A percentile compares a stretch with the other conserved stretches of the same genome.
Evolutionary conservation across 1,139 yeast genomes (phyloP).

Genomic region (Nadsonia commutata): DNA sequence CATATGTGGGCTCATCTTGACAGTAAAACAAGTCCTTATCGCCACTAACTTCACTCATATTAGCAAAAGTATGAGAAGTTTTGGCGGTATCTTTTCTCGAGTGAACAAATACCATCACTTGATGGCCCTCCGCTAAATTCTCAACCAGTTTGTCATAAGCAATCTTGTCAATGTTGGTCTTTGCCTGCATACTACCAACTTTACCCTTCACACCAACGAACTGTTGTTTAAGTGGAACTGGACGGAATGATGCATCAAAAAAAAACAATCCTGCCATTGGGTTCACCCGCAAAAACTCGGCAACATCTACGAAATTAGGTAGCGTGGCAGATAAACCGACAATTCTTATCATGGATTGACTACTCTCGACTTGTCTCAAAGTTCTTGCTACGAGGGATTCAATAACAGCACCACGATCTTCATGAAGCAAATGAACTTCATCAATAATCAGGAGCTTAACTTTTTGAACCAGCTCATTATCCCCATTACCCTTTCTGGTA

Average conservation of each 20-base stretch:
- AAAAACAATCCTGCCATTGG: conserved; percentile 82
- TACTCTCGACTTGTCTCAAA: conserved; percentile 80
- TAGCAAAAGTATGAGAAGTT: conserved; percentile 59
- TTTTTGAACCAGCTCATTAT: conserved; percentile 70
- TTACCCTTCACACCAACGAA: conserved; percentile 81
- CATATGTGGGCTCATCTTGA: conserved; percentile 32
- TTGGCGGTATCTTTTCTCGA: conserved; percentile 86
- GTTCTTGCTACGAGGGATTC: conserved; percentile 95
- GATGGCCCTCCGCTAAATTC: conserved; percentile 56
- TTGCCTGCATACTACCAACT: conserved; percentile 56
- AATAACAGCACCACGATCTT: conserved; percentile 95
- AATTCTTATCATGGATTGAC: conserved; percentile 87
- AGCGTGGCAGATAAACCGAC: conserved; percentile 95
- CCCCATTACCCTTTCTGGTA: conserved; percentile 78
- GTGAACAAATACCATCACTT: conserved; percentile 95
- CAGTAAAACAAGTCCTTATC: conserved; percentile 44
- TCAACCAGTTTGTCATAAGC: conserved; percentile 65
- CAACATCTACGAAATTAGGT: conserved; percentile 89
- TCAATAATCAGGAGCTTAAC: conserved; percentile 80
- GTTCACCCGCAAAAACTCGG: conserved; percentile 87
- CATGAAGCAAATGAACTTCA: conserved; percentile 92
- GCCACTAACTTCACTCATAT: conserved; percentile 52
- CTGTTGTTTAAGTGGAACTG: conserved; percentile 84
- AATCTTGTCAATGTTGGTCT: conserved; percentile 61
- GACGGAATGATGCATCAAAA: conserved; percentile 86